Evolutionary conservation across 2,329 filamentous ascomycete species (phyloP), one percentile per base, ranked within the genome.

Genomic region (Paramyrothecium roridum): DNA sequence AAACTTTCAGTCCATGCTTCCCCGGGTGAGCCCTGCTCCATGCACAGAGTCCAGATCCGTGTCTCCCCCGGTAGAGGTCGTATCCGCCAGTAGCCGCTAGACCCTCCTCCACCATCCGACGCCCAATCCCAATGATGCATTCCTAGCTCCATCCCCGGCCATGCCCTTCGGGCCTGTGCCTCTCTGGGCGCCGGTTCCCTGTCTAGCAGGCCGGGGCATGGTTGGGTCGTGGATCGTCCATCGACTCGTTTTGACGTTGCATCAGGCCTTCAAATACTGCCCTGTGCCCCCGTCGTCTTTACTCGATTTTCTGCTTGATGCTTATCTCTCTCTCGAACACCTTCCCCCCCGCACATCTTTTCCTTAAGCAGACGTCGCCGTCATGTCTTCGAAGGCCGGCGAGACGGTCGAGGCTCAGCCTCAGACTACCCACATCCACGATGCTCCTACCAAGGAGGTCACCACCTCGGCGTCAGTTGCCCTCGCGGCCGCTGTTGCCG

Each of bases 401-500:
- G 37, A 43, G 10, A 30, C 26, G 6, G 10, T 30, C 37, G n/a
- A 43, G 37, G 12, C 37, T 13, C 37, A 43, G 37, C 37, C 37
- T 43, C 7, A 43, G 37, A 13, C 37, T 19, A 19, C n/a, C 7
- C 37, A 43, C 37, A 16, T 43, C 37, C 13, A 43, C 37, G 37
- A 19, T 17, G 37, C 13, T 6, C 13, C 37, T 19, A 43, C 13
- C n/a, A 16, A 43, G 37, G 37, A 43, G 37, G 37, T 43, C 37
- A 43, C 37, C 37, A 43, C 37, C 37, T 43, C 37, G 13, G 54
- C 52, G 8, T 58, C 56, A 3, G 10, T 58, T 22, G 56, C 54
- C 22, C 52, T 58, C 16, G 49, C 56, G 2, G 54, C 54, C 4
- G 56, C 56, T 6, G 48, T 58, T 16, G 54, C 54, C 1, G 54